Evolutionary conservation across 2,329 filamentous ascomycete genomes (phyloP), one percentile per base, ranked within the genome.

Genomic region (Pyrenochaeta sp.): DNA sequence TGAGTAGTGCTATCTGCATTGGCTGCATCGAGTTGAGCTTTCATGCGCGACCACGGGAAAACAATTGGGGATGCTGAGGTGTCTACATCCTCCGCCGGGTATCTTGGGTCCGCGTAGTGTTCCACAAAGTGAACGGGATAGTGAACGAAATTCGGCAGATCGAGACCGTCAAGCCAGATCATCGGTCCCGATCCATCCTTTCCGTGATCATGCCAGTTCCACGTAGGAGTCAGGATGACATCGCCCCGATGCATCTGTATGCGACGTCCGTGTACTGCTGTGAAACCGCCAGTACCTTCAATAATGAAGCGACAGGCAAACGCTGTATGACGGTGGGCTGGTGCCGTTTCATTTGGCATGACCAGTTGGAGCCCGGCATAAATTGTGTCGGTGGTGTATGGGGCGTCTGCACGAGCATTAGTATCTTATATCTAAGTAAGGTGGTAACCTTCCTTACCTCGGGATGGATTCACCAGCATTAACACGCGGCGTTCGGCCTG

Each of bases 271-370:
- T 82, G 78, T 0, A 84, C 78, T 1, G 81, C 80, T 0, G 81
- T 84, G 55, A 83, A 84, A 1, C 81, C 80, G 2, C 75, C 76
- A 9, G 74, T 64, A 2, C 81, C 80, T 41, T 83, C 80, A 15
- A 84, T 81, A 47, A 84, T 81, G 64, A 83, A 83, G 4, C 81
- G 75, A 55, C 77, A 74, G 0, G 81, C 81, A 44, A 81, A 83
- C 0, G 81, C 81, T 3, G 77, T 77, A 54, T 83, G 81, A 0
- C 81, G 66, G 49, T 84, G 81, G 0, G 80, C 80, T 0, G 76
- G 78, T 0, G 81, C 80, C 0, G 72, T 79, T 45, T 84, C 81
- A 19, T 78, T 77, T 0, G 81, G 81, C 56, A 80, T 78, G 4
- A 84, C 78, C 1, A 83, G 70, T 53, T 83, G 81, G 2, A 83